Base-by-base conservation (phyloP, 192 early-diverging fungal genomes). In the Backusella circina region DNA sequence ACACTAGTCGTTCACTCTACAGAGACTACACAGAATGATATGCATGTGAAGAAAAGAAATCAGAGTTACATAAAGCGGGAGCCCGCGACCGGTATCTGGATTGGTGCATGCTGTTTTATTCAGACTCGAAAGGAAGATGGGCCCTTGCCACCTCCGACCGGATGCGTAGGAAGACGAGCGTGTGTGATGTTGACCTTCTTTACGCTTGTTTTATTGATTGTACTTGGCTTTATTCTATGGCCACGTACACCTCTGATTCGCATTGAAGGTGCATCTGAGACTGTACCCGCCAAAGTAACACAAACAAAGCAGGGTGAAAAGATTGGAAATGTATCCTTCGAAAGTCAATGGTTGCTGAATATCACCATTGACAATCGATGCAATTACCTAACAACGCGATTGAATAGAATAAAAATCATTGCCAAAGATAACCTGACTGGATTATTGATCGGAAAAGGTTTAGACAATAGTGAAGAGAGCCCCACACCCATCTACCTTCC, bases 351-450 rank as follows among this genome's bases (percentile, higher is more conserved):
- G 79, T 16, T 67, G 2, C 9, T 80, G 7, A 77, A 72, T 36
- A 36, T 80, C 12, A 66, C 69, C 2, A 31, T 75, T 2, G 79
- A 80, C 32, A 76, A 76, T 32, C 75, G 79, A 35, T 39, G 31
- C 3, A 80, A 80, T 37, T 80, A 72, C 26, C 39, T 76, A 4
- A 71, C 79, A 1, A 80, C 71, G 26, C 39, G 70, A 10, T 41
- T 80, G 9, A 73, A 36, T 21, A 18, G 30, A 37, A 50, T 80
- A 31, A 35, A 72, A 21, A 70, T 70, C 1, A 65, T 73, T 15
- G 66, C 68, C 13, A 71, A 71, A 21, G 75, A 80, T 28, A 23
- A 75, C 16, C 61, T 76, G 36, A 80, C 79, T 0, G 69, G 69
- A 9, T 23, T 69, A 10, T 21, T 76, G 16, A 76, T 80, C 44